Evolutionary conservation across 73 alveolate species (phyloP), one percentile per base, ranked within the genome.

Genomic region (Stentor coeruleus): DNA sequence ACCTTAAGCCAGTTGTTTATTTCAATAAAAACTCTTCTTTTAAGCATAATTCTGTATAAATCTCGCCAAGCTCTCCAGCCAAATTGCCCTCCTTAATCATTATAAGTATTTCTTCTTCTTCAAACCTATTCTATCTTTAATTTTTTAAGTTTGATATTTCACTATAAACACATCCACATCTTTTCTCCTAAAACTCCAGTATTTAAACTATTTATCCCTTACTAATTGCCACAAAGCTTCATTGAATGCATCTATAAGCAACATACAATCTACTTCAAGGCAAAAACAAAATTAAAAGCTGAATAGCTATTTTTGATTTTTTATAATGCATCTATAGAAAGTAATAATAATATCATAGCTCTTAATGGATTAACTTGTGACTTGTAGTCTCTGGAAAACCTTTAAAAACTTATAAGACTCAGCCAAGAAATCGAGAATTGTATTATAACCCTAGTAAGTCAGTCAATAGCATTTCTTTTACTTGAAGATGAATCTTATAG

Each of bases 1-100:
- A 20, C 20, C 33, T 20, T 31, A 66, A 66, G 79, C 79, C 79
- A 66, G 79, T 66, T 66, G 79, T 66, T 66, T 66, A 66, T 66
- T 20, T 20, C n/a, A 20, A 66, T 20, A 11, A 20, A 31, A 31
- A 37, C 11, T 66, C 33, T 40, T 31, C 79, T 33, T 20, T 66
- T 66, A 66, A 31, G 14, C 37, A 31, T 11, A 66, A 26, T 26
- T 20, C n/a, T 28, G 79, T 20, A 33, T 26, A 66, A 31, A 66
- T 66, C 14, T 20, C 39, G n/a, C 14, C n/a, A 20, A 66, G 37
- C 20, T 66, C 40, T 31, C 33, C 33, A 1, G 79, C 79, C 33
- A 66, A 31, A 2, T 14, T 20, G 33, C 79, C 33, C 33, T 66
- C 79, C 36, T 66, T 20, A 1, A 66, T 20, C 40, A 31, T 0